A percentile compares a stretch with the other conserved stretches of the same genome.
These are phyloP conservation scores for Melaleuca alternifolia DNA, from an alignment of 345 rosid genomes.

Conservation along the genomic window DNA sequence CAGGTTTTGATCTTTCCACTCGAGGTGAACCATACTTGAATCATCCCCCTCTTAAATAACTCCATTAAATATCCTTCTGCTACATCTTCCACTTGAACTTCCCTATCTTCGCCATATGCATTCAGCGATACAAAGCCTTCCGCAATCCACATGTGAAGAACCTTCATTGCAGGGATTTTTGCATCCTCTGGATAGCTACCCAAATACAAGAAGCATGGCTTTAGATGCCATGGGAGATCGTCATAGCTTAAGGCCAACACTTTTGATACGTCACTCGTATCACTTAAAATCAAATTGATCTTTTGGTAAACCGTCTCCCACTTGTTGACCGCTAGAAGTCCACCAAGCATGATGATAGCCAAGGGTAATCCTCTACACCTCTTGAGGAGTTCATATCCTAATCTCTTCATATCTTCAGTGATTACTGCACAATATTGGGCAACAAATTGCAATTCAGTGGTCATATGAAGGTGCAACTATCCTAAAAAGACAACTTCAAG, in stretches of 20 bases:
- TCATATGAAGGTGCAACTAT: background rate
- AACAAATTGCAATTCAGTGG: no score
- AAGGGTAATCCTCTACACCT: slow-evolving; percentile 24
- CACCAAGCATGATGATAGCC: slow-evolving; percentile 28
- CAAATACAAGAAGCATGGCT: slow-evolving; percentile 19
- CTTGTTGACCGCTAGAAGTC: slow-evolving; percentile 13
- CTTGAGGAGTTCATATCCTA: slow-evolving; percentile 22
- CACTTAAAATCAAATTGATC: background rate
- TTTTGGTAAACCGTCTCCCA: slow-evolving; percentile 17
- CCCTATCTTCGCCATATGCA: background rate
- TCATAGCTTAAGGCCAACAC: slow-evolving; percentile 19
- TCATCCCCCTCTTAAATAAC: slow-evolving; percentile 25
- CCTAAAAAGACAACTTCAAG: background rate
- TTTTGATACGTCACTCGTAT: background rate
- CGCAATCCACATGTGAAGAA: slow-evolving; percentile 32
- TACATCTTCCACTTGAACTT: slow-evolving; percentile 10
- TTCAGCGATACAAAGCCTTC: slow-evolving; percentile 18
- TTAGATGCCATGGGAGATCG: slow-evolving; percentile 13
- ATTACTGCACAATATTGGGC: no score
- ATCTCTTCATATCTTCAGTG: slow-evolving; percentile 2
- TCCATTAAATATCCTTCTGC: slow-evolving; percentile 17
- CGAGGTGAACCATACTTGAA: slow-evolving; percentile 11
- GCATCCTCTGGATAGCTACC: slow-evolving; percentile 15
- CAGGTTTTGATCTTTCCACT: slow-evolving; percentile 23
- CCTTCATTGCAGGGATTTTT: slow-evolving; percentile 15